Evolutionary conservation across 805 yeast genomes (phyloP).

Genomic region (Cyberlindnera bimundalis): DNA sequence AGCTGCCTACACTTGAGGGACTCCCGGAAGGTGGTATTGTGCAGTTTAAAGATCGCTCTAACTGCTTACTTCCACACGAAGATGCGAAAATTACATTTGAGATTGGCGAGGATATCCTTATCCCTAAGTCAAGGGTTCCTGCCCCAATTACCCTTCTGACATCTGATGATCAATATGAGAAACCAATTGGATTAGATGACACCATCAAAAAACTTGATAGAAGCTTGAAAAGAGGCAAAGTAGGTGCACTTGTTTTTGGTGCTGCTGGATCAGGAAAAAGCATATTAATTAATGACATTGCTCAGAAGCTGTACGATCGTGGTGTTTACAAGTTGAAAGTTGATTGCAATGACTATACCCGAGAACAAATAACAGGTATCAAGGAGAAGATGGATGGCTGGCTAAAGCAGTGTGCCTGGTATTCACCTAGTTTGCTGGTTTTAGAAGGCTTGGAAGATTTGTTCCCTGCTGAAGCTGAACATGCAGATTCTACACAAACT

Average conservation of each 20-base stretch:
- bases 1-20: slow-evolving; percentile 47
- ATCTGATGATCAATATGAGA: slow-evolving; percentile 2
- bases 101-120: slow-evolving; percentile 43
- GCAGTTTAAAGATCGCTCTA: slow-evolving; percentile 37
- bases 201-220: slow-evolving; percentile 38
- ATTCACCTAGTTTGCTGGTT: slow-evolving; percentile 68
- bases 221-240: slow-evolving; percentile 40
- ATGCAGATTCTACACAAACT: slow-evolving; percentile 57
- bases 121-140: slow-evolving; percentile 22
- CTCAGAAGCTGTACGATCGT: slow-evolving; percentile 32
- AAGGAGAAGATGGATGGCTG: slow-evolving; percentile 42
- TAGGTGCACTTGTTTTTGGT: slow-evolving; percentile 67
- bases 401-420: slow-evolving; percentile 62
- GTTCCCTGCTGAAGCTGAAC: slow-evolving; percentile 57
- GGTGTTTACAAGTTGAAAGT: slow-evolving; percentile 45
- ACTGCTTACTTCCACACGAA: slow-evolving; percentile 41
- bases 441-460: slow-evolving; percentile 77
- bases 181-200: slow-evolving; percentile 57
- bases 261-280: slow-evolving; percentile 83
- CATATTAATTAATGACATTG: slow-evolving; percentile 42
- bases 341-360: slow-evolving; percentile 54
- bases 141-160: not conserved
- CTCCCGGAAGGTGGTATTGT: slow-evolving; percentile 62
- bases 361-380: slow-evolving; percentile 47
- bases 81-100: slow-evolving; percentile 40